Evolutionary conservation across 768 basidiomycete species (phyloP), one percentile per base, ranked within the genome.

Genomic region (Vararia minispora): DNA sequence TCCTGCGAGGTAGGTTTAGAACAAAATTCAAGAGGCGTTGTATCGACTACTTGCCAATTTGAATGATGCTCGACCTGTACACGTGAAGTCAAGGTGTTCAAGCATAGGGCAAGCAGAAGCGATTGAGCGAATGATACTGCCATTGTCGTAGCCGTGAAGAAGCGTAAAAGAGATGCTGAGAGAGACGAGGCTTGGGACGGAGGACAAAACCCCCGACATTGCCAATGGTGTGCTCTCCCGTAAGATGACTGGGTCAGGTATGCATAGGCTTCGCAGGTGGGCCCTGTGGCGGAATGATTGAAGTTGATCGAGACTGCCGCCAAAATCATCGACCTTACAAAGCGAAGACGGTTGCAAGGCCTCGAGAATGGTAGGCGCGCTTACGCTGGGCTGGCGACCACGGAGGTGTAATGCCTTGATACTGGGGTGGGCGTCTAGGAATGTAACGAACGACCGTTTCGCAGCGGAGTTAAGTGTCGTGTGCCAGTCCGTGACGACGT

Each of bases 91-190:
- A 6, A 86, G 63, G 51, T 76, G 70, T 24, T 60, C 64, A 26
- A 86, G 62, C 37, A 68, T 66, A 9, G 82, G 81, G 49, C 81
- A 84, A 1, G 77, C 68, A 10, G 72, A 59, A 37, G 74, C 71
- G 40, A 86, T 67, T 3, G 77, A 75, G 31, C 78, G 72, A 24
- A 86, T 63, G 41, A 84, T 60, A 47, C 75, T 75, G 20, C 73
- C 76, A 49, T 78, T 77, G 47, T 86, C 82, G 50, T 84, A 84
- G 4, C 55, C 57, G 50, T 76, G 74, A 49, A 84, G 78, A 35
- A 85, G 67, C 27, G 71, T 68, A 51, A 85, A 85, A 12, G 72
- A 62, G 29, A 85, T 70, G 37, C 68, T 74, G 39, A 86, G 63
- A 28, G 73, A 68, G 10, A 62, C 67, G 18, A 86, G 65, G 4